Evolutionary conservation across 2,329 filamentous ascomycete genomes (phyloP).

Genomic region (Fusarium sambucinum): DNA sequence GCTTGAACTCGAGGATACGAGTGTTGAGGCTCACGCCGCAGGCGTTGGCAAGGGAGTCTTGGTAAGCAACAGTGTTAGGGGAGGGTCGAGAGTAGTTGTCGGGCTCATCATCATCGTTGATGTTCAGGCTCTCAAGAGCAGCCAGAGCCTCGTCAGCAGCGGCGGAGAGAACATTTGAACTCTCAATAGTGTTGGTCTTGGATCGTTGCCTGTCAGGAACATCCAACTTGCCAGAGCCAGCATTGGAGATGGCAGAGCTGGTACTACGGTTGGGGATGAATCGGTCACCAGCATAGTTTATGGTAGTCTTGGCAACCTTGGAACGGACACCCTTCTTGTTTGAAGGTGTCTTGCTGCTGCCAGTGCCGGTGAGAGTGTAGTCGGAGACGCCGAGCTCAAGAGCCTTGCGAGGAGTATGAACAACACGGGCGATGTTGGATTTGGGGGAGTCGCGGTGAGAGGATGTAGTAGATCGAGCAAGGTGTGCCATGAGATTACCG

Average conservation of each 20-base stretch:
- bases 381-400: slow-evolving; percentile 94
- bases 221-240: slow-evolving; percentile 86
- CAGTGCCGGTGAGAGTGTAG: slow-evolving; percentile 89
- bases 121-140: slow-evolving; percentile 81
- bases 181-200: slow-evolving; percentile 77
- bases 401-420: slow-evolving; percentile 81
- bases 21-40: slow-evolving; percentile 95
- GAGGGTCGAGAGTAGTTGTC: slow-evolving; percentile 80
- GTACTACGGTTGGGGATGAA: slow-evolving; percentile 96
- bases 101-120: slow-evolving; percentile 78
- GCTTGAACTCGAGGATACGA: slow-evolving; percentile 98
- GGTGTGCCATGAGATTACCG: slow-evolving; percentile 82
- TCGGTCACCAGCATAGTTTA: slow-evolving; percentile 85
- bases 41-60: slow-evolving; percentile 88
- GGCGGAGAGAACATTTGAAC: slow-evolving; percentile 80
- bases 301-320: slow-evolving; percentile 79
- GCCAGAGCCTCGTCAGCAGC: slow-evolving; percentile 84
- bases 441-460: slow-evolving; percentile 89
- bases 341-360: slow-evolving; percentile 70
- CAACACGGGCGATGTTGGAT: slow-evolving; percentile 87
- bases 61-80: slow-evolving; percentile 89
- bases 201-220: slow-evolving; percentile 75
- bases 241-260: slow-evolving; percentile 87
- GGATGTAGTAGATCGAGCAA: slow-evolving; percentile 75
- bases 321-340: slow-evolving; percentile 68